Evolutionary conservation across 345 rosid species (phyloP).

Genomic region (Eucalyptus coolabah): DNA sequence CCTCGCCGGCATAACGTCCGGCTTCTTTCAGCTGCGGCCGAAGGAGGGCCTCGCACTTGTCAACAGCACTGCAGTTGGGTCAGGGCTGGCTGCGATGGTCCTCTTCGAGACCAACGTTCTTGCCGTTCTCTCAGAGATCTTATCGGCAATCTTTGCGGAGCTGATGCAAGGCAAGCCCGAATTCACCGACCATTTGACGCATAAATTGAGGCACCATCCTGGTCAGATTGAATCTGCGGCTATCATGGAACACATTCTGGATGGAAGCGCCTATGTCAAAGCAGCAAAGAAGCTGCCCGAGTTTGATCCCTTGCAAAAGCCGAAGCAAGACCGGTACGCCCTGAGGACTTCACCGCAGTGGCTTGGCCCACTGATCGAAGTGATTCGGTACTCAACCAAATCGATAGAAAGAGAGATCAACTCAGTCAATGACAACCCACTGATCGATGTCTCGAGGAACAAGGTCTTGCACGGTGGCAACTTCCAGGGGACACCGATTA

Average conservation of each 20-base stretch:
- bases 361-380: not conserved
- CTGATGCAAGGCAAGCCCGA: slow-evolving; percentile 8
- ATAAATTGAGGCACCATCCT: not conserved
- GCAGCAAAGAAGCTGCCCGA: not conserved
- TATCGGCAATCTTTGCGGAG: not conserved
- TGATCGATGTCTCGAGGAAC: not conserved
- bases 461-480: not conserved
- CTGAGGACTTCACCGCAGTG: not conserved
- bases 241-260: not conserved
- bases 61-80: slow-evolving; percentile 2
- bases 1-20: not conserved
- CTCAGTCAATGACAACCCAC: not conserved
- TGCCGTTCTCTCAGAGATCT: not conserved
- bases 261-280: not conserved
- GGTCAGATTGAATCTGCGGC: not conserved
- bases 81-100: not conserved
- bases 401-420: not conserved
- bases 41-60: slow-evolving; percentile 4
- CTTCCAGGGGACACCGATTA: not conserved
- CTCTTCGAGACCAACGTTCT: slow-evolving; percentile 1
- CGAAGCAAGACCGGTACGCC: not conserved
- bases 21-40: slow-evolving; percentile 1
- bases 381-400: not conserved
- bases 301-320: not conserved
- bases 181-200: not conserved